A percentile compares a stretch with the other conserved stretches of the same genome.
Conservation (phyloP, 2,329 filamentous ascomycete genomes). For the Fonsecaea monophora region DNA sequence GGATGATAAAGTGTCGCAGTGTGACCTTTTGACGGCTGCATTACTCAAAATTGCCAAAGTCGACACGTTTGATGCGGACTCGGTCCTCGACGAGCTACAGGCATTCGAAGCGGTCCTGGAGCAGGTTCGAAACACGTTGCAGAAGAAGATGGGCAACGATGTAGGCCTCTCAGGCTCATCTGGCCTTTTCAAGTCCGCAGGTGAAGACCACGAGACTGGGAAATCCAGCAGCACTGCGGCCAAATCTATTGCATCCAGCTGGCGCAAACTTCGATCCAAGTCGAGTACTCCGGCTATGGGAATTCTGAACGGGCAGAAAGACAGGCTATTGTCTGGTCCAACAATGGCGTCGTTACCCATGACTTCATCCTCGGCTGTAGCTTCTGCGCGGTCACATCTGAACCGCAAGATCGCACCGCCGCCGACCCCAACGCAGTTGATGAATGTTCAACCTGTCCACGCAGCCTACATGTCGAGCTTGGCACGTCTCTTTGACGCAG, state of each 20-base stretch:
- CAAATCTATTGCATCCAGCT: constrained; percentile 82
- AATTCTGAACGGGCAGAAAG: constrained; percentile 44
- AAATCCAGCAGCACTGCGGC: constrained; percentile 67
- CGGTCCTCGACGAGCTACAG: constrained; percentile 93
- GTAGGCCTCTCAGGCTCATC: constrained; percentile 80
- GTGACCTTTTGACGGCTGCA: constrained; percentile 87
- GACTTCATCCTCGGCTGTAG: constrained; percentile 65
- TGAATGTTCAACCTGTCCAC: constrained; percentile 62
- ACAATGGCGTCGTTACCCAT: constrained; percentile 80
- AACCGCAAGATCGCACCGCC: constrained; percentile 59
- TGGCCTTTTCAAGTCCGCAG: constrained; percentile 73
- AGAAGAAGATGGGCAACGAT: constrained; percentile 89
- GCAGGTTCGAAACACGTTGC: constrained; percentile 76
- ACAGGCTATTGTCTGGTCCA: constrained; percentile 58
- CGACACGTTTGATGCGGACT: constrained; percentile 88
- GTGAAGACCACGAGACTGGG: constrained; percentile 56
- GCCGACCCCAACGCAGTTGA: constrained; percentile 74
- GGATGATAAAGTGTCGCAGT: constrained; percentile 92
- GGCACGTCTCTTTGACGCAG: constrained; percentile 89
- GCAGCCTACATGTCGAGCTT: constrained; percentile 89
- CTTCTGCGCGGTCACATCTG: constrained; percentile 65
- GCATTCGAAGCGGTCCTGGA: constrained; percentile 83
- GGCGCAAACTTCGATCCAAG: constrained; percentile 89
- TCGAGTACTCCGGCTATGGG: constrained; percentile 62
- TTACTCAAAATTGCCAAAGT: constrained; percentile 82